phyloP scores from a whole-genome alignment of 208 protist genomes.

The Borovskyia barvae region DNA sequence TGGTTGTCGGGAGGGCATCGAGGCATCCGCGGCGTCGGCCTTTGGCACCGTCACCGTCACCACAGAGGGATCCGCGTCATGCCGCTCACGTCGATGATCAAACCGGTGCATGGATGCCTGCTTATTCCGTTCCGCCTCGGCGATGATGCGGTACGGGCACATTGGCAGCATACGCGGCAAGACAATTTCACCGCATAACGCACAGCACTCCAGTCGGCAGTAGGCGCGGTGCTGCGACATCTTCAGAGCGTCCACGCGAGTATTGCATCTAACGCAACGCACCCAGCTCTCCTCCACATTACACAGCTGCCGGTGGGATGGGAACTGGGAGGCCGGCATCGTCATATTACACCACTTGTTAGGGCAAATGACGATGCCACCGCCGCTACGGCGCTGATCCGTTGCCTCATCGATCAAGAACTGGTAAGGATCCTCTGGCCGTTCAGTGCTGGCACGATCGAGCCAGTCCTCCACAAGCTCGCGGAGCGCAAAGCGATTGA shows the following conservation, averaged over 20 bases:
- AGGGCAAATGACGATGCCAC: slow-evolving; percentile 71
- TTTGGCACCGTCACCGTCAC: background rate
- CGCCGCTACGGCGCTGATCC: slow-evolving; percentile 41
- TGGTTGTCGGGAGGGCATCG: no score
- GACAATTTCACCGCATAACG: slow-evolving; percentile 72
- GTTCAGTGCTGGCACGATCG: slow-evolving; percentile 29
- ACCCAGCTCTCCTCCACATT: slow-evolving; percentile 56
- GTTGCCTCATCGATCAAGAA: slow-evolving; percentile 57
- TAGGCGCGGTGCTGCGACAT: slow-evolving; percentile 56
- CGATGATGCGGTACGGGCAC: slow-evolving; percentile 56
- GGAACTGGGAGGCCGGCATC: slow-evolving; percentile 51
- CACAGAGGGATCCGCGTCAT: background rate
- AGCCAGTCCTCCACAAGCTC: slow-evolving; percentile 72
- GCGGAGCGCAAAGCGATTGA: slow-evolving; percentile 59
- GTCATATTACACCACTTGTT: slow-evolving; percentile 80
- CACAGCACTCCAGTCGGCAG: slow-evolving; percentile 60
- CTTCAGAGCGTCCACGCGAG: slow-evolving; percentile 52
- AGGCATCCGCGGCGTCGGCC: background rate
- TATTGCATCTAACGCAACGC: slow-evolving; percentile 66
- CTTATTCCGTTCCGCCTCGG: slow-evolving; percentile 45
- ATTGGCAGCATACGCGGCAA: slow-evolving; percentile 65
- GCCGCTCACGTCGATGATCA: slow-evolving; percentile 7
- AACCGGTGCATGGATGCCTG: slow-evolving; percentile 27
- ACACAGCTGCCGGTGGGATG: slow-evolving; percentile 38
- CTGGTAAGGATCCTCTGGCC: slow-evolving; percentile 61